phyloP scores from a whole-genome alignment of 2,329 filamentous ascomycete species.

The Parastagonospora nodorum region DNA sequence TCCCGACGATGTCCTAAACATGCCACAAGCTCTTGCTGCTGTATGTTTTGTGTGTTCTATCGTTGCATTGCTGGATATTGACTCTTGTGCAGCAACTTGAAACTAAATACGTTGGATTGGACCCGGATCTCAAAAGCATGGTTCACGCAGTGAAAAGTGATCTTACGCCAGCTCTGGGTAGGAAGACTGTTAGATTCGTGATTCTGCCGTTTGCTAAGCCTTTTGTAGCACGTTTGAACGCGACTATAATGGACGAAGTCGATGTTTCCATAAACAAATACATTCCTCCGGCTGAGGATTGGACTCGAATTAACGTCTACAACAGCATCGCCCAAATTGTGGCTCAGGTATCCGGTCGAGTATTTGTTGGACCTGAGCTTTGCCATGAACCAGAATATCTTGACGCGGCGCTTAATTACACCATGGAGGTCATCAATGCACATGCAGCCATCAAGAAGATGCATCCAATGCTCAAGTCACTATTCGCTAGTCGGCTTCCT shows the following conservation, averaged over 20 bases:
- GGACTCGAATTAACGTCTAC: constrained; percentile 16
- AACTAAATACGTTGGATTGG: too few relatives aligned
- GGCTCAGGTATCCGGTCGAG: constrained; percentile 15
- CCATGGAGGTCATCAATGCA: not conserved
- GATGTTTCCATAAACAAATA: constrained; percentile 11
- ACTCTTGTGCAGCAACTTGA: too few relatives aligned
- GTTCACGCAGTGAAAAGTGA: too few relatives aligned
- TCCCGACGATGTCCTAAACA: too few relatives aligned
- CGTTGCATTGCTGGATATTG: too few relatives aligned
- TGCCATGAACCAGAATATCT: constrained; percentile 16
- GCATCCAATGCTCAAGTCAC: not conserved
- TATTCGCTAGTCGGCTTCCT: not conserved
- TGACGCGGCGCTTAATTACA: constrained; percentile 15
- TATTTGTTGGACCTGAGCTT: constrained; percentile 14
- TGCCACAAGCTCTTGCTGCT: too few relatives aligned
- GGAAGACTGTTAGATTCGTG: too few relatives aligned
- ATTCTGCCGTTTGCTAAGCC: not conserved
- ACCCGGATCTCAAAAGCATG: too few relatives aligned
- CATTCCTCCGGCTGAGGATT: constrained; percentile 13
- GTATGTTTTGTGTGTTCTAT: too few relatives aligned
- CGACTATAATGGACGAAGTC: constrained; percentile 13
- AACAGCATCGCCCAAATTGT: constrained; percentile 12
- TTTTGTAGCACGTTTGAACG: constrained; percentile 11
- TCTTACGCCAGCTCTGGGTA: too few relatives aligned
- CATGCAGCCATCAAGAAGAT: not conserved